Conservation (phyloP, 2,329 filamentous ascomycete species). For the Cladophialophora psammophila region DNA sequence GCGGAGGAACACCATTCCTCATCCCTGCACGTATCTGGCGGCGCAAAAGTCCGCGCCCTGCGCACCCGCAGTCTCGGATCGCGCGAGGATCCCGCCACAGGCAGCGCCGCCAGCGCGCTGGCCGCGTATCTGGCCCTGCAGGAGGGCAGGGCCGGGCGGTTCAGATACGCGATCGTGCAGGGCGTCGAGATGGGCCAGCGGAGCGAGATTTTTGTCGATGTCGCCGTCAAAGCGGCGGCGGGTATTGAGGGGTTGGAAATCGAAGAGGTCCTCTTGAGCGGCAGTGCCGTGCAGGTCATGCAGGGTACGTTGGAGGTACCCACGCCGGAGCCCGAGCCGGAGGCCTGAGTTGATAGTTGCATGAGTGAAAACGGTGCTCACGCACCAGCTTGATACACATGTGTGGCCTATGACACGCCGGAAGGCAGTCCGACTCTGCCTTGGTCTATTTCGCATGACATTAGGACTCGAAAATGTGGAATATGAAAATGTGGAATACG, state of each 20-base stretch:
- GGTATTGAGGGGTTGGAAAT: slow-evolving; percentile 40
- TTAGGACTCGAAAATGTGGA: too few relatives aligned
- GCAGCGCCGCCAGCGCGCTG: slow-evolving; percentile 67
- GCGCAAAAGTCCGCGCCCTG: slow-evolving; percentile 17
- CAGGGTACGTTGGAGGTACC: slow-evolving; percentile 46
- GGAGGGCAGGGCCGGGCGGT: slow-evolving; percentile 47
- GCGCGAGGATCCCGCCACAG: slow-evolving; percentile 67
- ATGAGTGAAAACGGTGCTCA: neutral
- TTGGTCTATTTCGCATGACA: too few relatives aligned
- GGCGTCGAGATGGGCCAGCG: slow-evolving; percentile 71
- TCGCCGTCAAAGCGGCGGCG: slow-evolving; percentile 28
- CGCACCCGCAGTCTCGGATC: slow-evolving; percentile 32
- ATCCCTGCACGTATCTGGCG: neutral
- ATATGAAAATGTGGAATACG: too few relatives aligned
- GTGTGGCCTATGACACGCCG: neutral
- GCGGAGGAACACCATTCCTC: slow-evolving; percentile 1
- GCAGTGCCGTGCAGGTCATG: slow-evolving; percentile 47
- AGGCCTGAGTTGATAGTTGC: neutral
- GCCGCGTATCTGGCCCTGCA: slow-evolving; percentile 61
- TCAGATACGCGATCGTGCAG: slow-evolving; percentile 66
- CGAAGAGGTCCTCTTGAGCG: slow-evolving; percentile 46
- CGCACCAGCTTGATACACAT: neutral
- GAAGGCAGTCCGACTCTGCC: neutral
- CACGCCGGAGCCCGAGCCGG: neutral
- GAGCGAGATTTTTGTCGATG: slow-evolving; percentile 49